Evolutionary conservation across 495 filamentous ascomycete genomes (phyloP).

Genomic region (Podospora comata): DNA sequence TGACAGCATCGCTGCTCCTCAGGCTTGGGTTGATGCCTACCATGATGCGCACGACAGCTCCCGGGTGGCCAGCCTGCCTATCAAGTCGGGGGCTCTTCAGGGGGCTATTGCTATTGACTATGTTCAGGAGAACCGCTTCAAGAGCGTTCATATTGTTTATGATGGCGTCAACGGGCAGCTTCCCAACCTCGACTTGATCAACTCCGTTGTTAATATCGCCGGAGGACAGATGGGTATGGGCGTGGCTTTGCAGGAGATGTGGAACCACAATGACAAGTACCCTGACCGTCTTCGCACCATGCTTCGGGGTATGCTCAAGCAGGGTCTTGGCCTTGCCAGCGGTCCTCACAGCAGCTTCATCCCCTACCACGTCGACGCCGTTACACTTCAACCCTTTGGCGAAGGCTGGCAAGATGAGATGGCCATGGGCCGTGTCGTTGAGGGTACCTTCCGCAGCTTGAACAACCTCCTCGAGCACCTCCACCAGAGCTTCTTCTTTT

Average conservation of each 20-base stretch:
- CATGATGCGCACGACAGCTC: conserved; percentile 74
- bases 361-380: conserved; percentile 95
- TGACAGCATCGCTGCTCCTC: conserved; percentile 84
- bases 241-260: conserved; percentile 79
- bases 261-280: conserved; percentile 78
- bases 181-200: conserved; percentile 93
- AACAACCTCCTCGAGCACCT: conserved; percentile 97
- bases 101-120: conserved; percentile 94
- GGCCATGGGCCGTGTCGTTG: conserved; percentile 82
- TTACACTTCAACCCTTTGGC: conserved; percentile 86
- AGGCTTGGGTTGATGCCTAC: conserved; percentile 98
- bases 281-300: conserved; percentile 80
- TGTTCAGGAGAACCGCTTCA: conserved; percentile 75
- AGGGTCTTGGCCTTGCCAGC: conserved; percentile 83
- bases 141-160: conserved; percentile 85
- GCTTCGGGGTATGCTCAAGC: conserved; percentile 88
- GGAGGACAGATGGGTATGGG: conserved; percentile 90
- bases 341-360: conserved; percentile 94
- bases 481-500: conserved; percentile 99
- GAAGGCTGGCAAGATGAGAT: conserved; percentile 97
- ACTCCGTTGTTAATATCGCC: conserved; percentile 85
- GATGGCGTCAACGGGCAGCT: conserved; percentile 96
- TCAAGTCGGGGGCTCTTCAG: conserved; percentile 92
- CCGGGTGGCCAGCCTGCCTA: conserved; percentile 69
- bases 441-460: conserved; percentile 83